Percentiles rank a stretch among this genome's conserved stretches.
phyloP scores from a whole-genome alignment of 106 monocot species.

The Dioscorea alata region DNA sequence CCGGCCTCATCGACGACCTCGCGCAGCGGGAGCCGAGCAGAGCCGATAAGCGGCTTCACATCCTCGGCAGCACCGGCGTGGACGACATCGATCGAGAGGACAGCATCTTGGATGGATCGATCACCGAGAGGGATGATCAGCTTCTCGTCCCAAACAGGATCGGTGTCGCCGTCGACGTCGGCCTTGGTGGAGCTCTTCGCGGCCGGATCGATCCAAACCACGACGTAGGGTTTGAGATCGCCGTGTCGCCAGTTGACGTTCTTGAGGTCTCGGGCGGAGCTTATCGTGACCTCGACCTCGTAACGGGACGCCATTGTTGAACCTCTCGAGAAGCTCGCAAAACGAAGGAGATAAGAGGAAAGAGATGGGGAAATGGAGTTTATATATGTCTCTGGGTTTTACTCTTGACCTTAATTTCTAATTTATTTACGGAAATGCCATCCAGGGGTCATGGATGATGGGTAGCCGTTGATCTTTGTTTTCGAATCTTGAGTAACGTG shows the following conservation, averaged over 20 bases:
- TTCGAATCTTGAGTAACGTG: no score
- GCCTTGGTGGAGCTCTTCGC: slow-evolving; percentile 65
- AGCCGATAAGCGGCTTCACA: slow-evolving; percentile 83
- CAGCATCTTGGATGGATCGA: slow-evolving; percentile 30
- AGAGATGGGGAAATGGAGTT: no score
- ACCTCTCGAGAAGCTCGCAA: no score
- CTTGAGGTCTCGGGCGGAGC: slow-evolving; percentile 59
- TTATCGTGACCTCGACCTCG: slow-evolving; percentile 58
- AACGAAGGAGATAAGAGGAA: no score
- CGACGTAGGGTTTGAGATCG: slow-evolving; percentile 56
- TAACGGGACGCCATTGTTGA: slow-evolving; percentile 13
- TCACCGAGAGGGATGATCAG: slow-evolving; percentile 35
- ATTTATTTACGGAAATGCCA: no score
- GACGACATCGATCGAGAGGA: slow-evolving; percentile 69
- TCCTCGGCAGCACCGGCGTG: slow-evolving; percentile 49
- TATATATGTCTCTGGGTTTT: no score
- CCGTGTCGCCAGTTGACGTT: slow-evolving; percentile 87
- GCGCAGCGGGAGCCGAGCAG: slow-evolving; percentile 56
- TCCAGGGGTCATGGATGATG: no score
- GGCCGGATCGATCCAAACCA: slow-evolving; percentile 59
- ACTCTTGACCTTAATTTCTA: no score
- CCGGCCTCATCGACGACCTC: slow-evolving; percentile 62
- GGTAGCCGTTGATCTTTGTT: no score
- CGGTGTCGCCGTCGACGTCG: slow-evolving; percentile 40
- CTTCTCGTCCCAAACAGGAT: slow-evolving; percentile 73